phyloP scores from a whole-genome alignment of 2,329 filamentous ascomycete genomes.

The Fusarium praegraminearum region DNA sequence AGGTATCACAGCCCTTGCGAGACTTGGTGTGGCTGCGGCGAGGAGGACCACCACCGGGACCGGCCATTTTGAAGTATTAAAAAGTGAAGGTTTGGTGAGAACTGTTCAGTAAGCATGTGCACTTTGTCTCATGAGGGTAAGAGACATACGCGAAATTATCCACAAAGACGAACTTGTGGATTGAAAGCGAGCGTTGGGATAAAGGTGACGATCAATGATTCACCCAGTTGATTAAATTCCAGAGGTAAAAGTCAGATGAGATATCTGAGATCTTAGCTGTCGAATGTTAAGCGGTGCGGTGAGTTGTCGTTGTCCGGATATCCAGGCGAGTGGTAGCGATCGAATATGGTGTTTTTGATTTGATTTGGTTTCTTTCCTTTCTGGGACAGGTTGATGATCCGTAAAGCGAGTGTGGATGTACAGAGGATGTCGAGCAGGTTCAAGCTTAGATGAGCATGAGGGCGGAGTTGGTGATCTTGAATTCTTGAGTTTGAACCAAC shows the following conservation, averaged over 20 bases:
- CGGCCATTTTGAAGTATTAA: conserved; percentile 75
- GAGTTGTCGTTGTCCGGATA: conserved; percentile 29
- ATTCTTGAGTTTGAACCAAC: conserved; percentile 25
- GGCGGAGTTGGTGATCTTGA: conserved; percentile 29
- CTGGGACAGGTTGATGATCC: conserved; percentile 22
- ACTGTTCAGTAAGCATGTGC: conserved; percentile 39
- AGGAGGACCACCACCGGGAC: conserved; percentile 93
- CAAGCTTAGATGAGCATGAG: conserved; percentile 25
- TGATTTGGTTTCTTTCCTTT: conserved; percentile 41
- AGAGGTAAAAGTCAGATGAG: conserved; percentile 22
- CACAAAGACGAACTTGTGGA: conserved; percentile 49
- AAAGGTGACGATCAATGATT: conserved; percentile 29
- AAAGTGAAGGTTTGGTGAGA: conserved; percentile 53
- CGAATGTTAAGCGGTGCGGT: conserved; percentile 13
- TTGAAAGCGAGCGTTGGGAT: conserved; percentile 56
- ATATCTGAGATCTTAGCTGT: conserved; percentile 27
- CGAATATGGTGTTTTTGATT: conserved; percentile 48
- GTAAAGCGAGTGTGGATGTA: conserved; percentile 53
- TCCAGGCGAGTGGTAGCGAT: conserved; percentile 52
- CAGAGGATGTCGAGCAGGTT: conserved; percentile 34
- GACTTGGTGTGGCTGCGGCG: conserved; percentile 95
- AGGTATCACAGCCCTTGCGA: conserved; percentile 97
- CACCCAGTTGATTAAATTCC: conserved; percentile 30
- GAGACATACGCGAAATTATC: conserved; percentile 49
- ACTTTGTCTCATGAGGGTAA: conserved; percentile 4